A percentile compares a stretch with the other conserved stretches of the same genome.
phyloP scores from a whole-genome alignment of 345 rosid genomes.

The Rhodamnia argentea region DNA sequence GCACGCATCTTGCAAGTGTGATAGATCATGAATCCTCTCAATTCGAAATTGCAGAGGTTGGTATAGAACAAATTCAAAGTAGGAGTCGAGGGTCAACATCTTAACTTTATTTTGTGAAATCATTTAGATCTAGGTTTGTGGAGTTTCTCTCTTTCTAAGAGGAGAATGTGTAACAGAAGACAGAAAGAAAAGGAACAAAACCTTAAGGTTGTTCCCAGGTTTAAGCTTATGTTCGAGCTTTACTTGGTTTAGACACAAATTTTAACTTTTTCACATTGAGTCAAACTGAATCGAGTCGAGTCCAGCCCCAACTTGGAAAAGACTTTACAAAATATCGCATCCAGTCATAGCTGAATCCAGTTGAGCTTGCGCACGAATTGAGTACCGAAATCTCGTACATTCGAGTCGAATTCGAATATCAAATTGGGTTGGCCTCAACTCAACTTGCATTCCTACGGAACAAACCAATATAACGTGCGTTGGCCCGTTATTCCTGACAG shows the following conservation, averaged over 20 bases:
- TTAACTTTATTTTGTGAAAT: background rate
- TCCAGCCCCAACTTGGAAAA: background rate
- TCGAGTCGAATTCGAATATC: background rate
- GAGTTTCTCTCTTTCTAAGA: no score
- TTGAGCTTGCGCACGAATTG: background rate
- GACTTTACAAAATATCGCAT: no score
- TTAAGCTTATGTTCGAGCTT: background rate
- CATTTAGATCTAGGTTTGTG: background rate
- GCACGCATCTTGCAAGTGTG: background rate
- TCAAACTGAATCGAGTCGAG: accelerated
- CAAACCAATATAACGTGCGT: background rate
- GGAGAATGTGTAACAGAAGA: no score
- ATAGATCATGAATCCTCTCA: background rate
- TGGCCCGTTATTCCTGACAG: background rate
- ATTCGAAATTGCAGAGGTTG: background rate
- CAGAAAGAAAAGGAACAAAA: no score
- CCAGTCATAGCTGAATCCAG: no score
- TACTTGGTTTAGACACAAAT: accelerated
- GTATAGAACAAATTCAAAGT: background rate
- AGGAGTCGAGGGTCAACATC: background rate
- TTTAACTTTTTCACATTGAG: background rate
- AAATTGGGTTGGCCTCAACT: background rate
- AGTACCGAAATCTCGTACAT: background rate
- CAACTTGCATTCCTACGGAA: background rate
- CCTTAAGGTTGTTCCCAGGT: background rate